These are phyloP conservation scores for Trichoderma gracile DNA, from an alignment of 2,329 filamentous ascomycete species.

Conservation along the genomic window DNA sequence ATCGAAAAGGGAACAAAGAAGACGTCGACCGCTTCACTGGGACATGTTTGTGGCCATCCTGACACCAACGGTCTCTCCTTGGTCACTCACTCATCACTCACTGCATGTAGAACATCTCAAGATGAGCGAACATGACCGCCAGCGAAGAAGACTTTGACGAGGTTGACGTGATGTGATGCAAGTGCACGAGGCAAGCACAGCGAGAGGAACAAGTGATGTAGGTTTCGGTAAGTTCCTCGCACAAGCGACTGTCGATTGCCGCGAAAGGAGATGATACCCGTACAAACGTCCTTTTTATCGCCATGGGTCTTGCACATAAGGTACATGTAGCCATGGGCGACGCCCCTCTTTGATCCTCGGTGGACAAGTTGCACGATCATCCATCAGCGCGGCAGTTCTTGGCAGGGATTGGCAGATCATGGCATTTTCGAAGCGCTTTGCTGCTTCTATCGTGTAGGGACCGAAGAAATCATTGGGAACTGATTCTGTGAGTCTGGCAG, in stretches of 20 bases:
- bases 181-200: neutral
- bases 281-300: neutral
- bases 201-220: neutral
- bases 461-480: too few species aligned
- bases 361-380: too few species aligned
- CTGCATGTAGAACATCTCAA: neutral
- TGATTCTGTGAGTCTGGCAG: too few species aligned
- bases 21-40: neutral
- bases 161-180: neutral
- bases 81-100: neutral
- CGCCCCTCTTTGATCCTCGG: constrained; percentile 14
- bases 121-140: neutral
- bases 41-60: neutral
- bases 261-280: neutral
- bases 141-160: neutral
- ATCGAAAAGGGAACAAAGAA: neutral
- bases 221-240: neutral
- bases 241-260: neutral
- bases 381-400: neutral
- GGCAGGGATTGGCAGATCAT: neutral
- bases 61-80: neutral
- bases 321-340: constrained; percentile 1
- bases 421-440: too few species aligned
- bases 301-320: neutral
- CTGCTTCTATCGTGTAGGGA: too few species aligned